These are phyloP conservation scores for Fusarium protoensiforme DNA, from an alignment of 2,329 filamentous ascomycete species.

Conservation along the genomic window DNA sequence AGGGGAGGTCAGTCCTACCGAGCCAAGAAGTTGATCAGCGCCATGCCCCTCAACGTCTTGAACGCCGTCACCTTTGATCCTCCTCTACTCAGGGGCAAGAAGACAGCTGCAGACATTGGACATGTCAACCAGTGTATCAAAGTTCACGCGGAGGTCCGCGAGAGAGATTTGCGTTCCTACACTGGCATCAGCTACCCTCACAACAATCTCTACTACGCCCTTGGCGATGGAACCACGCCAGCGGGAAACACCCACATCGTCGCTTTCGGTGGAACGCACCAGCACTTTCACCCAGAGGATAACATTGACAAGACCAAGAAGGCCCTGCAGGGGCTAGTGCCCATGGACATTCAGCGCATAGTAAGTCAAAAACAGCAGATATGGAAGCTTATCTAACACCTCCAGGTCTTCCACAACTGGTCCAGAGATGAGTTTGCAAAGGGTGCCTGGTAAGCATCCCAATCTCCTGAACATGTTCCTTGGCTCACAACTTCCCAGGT, in stretches of 20 bases:
- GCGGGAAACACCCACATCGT: conserved; percentile 61
- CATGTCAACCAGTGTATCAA: conserved; percentile 60
- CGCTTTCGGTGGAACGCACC: conserved; percentile 54
- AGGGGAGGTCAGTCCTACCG: conserved; percentile 44
- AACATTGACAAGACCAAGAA: conserved; percentile 48
- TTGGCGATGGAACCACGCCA: conserved; percentile 57
- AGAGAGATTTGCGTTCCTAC: conserved; percentile 55
- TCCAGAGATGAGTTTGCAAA: conserved; percentile 58
- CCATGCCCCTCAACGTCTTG: conserved; percentile 58
- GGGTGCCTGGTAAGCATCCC: conserved; percentile 49
- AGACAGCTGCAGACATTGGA: conserved; percentile 49
- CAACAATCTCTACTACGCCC: conserved; percentile 55
- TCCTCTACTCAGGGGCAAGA: conserved; percentile 48
- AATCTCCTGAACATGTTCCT: fast-evolving
- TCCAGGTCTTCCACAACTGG: conserved; percentile 61
- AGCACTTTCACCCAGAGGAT: conserved; percentile 57
- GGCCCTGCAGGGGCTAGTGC: conserved; percentile 49
- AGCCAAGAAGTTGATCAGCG: conserved; percentile 51
- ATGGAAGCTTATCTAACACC: neutral
- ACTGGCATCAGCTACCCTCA: conserved; percentile 55
- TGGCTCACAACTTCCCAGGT: conserved; percentile 32
- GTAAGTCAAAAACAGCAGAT: conserved; percentile 13
- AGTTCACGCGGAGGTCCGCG: conserved; percentile 56
- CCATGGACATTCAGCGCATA: conserved; percentile 44
- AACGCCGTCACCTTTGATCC: conserved; percentile 54